These are phyloP conservation scores for Plasmodium vivax DNA, from an alignment of 169 alveolate species.

Conservation along the genomic window DNA sequence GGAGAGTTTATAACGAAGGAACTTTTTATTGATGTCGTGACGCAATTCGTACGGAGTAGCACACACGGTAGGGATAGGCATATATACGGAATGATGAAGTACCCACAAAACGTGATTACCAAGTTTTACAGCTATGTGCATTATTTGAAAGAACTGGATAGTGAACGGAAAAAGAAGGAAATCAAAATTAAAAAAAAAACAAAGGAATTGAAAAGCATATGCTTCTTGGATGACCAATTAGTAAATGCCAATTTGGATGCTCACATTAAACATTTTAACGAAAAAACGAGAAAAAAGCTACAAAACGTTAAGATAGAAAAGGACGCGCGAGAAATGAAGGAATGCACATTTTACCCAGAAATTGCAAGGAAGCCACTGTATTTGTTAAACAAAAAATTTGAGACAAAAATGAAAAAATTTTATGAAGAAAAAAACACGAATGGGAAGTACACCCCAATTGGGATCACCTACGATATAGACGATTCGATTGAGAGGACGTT, in stretches of 20 bases:
- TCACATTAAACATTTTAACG: conserved; percentile 50
- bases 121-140: conserved; percentile 59
- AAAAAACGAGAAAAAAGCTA: conserved; percentile 41
- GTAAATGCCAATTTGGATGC: conserved; percentile 60
- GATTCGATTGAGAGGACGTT: conserved; percentile 64
- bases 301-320: conserved; percentile 18
- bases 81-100: conserved; percentile 30
- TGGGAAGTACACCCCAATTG: conserved; percentile 2
- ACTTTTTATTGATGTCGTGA: conserved; percentile 21
- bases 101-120: conserved; percentile 48
- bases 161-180: conserved; percentile 30
- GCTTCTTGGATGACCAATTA: conserved; percentile 21
- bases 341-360: conserved; percentile 63
- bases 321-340: conserved; percentile 63
- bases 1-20: conserved; percentile 33
- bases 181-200: conserved; percentile 11
- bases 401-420: not conserved
- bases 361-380: conserved; percentile 18
- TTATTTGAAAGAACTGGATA: conserved; percentile 22
- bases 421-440: not conserved
- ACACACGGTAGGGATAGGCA: not conserved
- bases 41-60: not conserved
- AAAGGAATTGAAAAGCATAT: conserved; percentile 39
- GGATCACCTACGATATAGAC: conserved; percentile 67
- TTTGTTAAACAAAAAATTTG: conserved; percentile 36